Evolutionary conservation across 352 stramenopile species (phyloP), one percentile per base, ranked within the genome.

Genomic region (Globisporangium nagaii): DNA sequence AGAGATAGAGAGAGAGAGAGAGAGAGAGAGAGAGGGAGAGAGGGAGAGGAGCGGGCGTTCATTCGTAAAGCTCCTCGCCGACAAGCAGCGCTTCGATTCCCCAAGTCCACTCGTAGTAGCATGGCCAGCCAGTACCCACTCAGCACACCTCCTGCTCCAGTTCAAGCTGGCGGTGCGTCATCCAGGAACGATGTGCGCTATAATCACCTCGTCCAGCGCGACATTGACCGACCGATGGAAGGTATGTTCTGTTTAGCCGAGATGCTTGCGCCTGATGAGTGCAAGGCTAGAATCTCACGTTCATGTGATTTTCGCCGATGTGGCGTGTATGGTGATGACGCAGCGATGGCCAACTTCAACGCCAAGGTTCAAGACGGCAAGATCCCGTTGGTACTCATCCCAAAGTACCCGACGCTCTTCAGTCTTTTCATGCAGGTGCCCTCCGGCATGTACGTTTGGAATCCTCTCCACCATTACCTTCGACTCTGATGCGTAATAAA

Each of bases 311-410:
- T 9, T 12, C n/a, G n/a, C n/a, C n/a, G n/a, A n/a, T n/a, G n/a
- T n/a, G n/a, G n/a, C n/a, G n/a, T 50, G 35, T 50, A n/a, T 51
- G 50, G 4, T 5, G 2, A 5, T 2, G 49, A 13, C 28, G 55
- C 41, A 69, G 67, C 63, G 8, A 72, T 75, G 67, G 49, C 56
- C 10, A 17, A 57, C n/a, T 90, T 90, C 64, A 87, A 89, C 50
- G 58, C 63, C 28, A 83, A 79, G 12, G 63, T 75, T 6, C 35
- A 66, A 4, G 55, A 85, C 48, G 80, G 75, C 17, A 62, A 65
- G 22, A 88, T 90, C 57, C 79, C 80, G 4, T 66, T 90, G 32
- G 79, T 88, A 40, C 63, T 90, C 27, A 79, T 74, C 1, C 77
- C 79, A 8, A 68, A 45, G 31, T 88, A 86, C 59, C 67, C 79